Evolutionary conservation across 345 rosid genomes (phyloP).

Genomic region (Bruguiera parviflora): DNA sequence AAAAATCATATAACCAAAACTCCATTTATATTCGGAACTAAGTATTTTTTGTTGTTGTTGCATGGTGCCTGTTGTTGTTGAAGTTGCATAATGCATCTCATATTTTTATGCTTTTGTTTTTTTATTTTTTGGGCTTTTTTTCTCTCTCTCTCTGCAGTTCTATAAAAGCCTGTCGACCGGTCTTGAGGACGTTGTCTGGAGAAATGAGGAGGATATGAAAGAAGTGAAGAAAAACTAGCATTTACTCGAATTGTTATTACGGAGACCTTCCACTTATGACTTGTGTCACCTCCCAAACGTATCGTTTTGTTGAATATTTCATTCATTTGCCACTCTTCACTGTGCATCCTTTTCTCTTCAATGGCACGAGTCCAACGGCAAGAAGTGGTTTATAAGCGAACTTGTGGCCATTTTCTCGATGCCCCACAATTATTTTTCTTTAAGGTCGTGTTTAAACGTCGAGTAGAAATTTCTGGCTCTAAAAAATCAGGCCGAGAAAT

Average conservation of each 20-base stretch:
- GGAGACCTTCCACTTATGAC: not conserved
- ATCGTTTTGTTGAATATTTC: conserved; percentile 21
- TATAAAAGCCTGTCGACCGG: conserved; percentile 71
- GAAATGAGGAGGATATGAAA: conserved; percentile 76
- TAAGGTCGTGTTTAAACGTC: no score
- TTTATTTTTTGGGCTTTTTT: not conserved
- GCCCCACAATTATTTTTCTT: no score
- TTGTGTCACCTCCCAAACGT: conserved; percentile 11
- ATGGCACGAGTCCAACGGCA: conserved; percentile 3
- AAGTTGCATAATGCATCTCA: not conserved
- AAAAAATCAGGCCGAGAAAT: no score
- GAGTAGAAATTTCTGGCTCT: no score
- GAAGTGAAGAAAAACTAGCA: conserved; percentile 24
- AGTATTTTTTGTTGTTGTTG: not conserved
- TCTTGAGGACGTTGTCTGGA: conserved; percentile 92
- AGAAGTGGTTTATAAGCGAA: no score
- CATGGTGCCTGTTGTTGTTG: not conserved
- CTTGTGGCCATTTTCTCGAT: no score
- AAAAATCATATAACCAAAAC: no score
- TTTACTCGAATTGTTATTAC: conserved; percentile 13
- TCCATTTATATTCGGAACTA: no score
- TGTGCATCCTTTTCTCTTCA: not conserved
- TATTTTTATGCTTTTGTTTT: not conserved
- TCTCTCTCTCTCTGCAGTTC: conserved; percentile 55
- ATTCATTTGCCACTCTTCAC: conserved; percentile 18